Evolutionary conservation across 1,139 yeast genomes (phyloP), one percentile per base, ranked within the genome.

Genomic region (Debaryomycetaceae sp.): DNA sequence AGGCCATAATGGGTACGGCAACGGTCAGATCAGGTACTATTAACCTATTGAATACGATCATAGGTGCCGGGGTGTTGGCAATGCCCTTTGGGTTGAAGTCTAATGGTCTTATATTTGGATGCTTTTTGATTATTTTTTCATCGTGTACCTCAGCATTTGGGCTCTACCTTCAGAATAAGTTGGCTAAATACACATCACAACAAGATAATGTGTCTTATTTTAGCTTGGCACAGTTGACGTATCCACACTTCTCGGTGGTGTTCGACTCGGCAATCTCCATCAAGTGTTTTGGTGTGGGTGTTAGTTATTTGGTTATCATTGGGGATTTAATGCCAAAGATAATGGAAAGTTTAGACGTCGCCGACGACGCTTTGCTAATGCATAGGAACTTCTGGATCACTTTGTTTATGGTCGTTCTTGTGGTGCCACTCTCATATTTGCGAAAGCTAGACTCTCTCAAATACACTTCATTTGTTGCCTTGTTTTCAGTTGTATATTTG

Each of bases 251-350:
- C 36, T 63, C 68, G n/a, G 62, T 66, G 9, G 55, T 65, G 6
- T 76, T 75, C 42, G 81, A 80, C 54, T 60, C 74, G 24, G 83
- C 84, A 42, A 80, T 80, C 40, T 76, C 80, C 36, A 70, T 78
- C 45, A 81, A 80, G 62, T 85, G 91, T 57, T 91, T 87, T 67
- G 99, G 99, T 11, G 97, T 90, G 5, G 93, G 95, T 2, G 81
- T 93, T 11, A 84, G 95, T 44, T 93, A 95, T 57, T 68, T 93
- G 50, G 95, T 93, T 37, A 81, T 93, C 47, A 83, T 90, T 47
- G 98, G 97, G 7, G 97, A 91, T 59, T 72, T 93, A 50, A 84
- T 91, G 81, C 98, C 98, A 6, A 83, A 83, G 53, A 81, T 85
- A 41, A 63, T 78, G 57, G 77, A 73, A 45, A 72, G 79, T 17